Conservation (phyloP, 1,284 basidiomycete species). For the Mycosarcoma maydis region DNA sequence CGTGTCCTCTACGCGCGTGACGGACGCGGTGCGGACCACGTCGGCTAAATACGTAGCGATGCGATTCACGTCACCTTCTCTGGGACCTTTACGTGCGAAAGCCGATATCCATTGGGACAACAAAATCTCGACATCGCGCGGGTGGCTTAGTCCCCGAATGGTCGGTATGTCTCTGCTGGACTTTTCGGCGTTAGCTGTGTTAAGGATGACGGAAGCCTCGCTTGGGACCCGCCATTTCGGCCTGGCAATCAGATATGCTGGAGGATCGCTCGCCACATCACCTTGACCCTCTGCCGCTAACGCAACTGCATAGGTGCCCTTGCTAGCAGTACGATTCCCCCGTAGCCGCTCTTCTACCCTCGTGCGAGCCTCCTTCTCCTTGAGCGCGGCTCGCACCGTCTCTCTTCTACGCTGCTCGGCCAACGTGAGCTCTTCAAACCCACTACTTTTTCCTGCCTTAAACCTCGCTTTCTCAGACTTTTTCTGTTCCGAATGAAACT, state of each 20-base stretch:
- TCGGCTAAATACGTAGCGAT: conserved; percentile 28
- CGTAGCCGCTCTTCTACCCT: conserved; percentile 14
- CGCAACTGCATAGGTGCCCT: not conserved
- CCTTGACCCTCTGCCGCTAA: conserved; percentile 9
- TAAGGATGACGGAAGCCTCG: no score
- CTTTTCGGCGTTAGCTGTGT: no score
- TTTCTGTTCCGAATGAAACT: conserved; percentile 30
- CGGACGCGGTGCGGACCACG: conserved; percentile 1
- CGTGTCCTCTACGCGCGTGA: conserved; percentile 17
- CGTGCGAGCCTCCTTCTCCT: conserved; percentile 14
- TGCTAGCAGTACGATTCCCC: conserved; percentile 6
- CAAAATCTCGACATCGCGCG: conserved; percentile 16
- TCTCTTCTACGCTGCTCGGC: conserved; percentile 42
- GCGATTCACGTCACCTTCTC: conserved; percentile 45
- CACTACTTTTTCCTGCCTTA: conserved; percentile 24
- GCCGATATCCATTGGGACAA: conserved; percentile 44
- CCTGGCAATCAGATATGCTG: conserved; percentile 18
- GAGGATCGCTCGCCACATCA: conserved; percentile 19
- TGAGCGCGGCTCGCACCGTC: conserved; percentile 35
- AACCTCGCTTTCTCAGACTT: conserved; percentile 28
- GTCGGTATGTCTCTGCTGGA: no score
- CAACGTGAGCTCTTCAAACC: conserved; percentile 24
- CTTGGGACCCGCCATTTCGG: conserved; percentile 18
- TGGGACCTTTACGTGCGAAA: conserved; percentile 38
- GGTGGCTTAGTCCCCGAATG: conserved; percentile 30